Evolutionary conservation across 257 asterid species (phyloP).

Genomic region (Misopates orontium): DNA sequence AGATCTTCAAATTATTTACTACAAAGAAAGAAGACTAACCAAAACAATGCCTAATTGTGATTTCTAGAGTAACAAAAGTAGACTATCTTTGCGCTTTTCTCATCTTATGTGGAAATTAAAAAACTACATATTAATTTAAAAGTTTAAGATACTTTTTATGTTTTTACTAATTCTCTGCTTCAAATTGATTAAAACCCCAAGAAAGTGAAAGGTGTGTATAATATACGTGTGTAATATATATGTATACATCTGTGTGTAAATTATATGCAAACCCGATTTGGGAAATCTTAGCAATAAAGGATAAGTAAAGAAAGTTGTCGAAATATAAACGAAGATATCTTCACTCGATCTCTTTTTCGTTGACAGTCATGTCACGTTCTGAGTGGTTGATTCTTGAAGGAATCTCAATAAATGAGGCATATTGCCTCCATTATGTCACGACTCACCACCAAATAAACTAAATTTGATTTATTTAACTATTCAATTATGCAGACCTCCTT

Average conservation of each 20-base stretch:
- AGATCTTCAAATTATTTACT: no score
- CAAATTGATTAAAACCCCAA: no score
- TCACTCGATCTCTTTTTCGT: background rate
- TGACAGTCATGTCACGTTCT: constrained; percentile 28
- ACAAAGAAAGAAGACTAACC: no score
- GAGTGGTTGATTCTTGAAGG: constrained; percentile 40
- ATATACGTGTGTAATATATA: no score
- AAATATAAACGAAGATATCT: constrained; percentile 2
- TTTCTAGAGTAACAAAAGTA: no score
- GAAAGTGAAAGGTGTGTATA: no score
- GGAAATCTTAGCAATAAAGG: constrained; percentile 20
- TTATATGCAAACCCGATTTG: background rate
- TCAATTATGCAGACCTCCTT: constrained; percentile 17
- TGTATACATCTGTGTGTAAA: background rate
- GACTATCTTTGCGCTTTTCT: no score
- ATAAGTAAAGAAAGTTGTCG: constrained; percentile 19
- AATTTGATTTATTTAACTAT: constrained; percentile 21
- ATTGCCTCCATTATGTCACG: constrained; percentile 24
- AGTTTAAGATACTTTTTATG: no score
- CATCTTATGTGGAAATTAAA: no score
- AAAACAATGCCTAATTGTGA: no score
- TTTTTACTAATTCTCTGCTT: no score
- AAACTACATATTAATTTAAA: no score
- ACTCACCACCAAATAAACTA: constrained; percentile 18
- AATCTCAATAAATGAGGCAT: constrained; percentile 32